Percentiles rank a stretch among this genome's conserved stretches.
phyloP scores from a whole-genome alignment of 129 eudicot genomes.

The Centrapalus pauciflorus region DNA sequence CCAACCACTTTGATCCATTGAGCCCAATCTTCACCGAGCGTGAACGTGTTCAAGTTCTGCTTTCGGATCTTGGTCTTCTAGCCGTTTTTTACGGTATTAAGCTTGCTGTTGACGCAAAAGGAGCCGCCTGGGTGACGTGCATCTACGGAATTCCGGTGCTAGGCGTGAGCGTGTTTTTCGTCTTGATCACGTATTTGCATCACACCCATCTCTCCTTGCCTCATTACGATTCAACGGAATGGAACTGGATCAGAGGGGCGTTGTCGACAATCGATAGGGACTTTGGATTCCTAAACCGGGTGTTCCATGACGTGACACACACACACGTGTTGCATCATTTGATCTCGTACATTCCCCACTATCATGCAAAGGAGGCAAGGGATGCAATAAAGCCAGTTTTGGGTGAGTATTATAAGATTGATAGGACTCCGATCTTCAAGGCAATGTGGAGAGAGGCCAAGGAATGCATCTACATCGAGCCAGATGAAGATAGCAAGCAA shows the following conservation, averaged over 20 bases:
- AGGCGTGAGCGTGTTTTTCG: conserved; percentile 21
- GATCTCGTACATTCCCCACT: conserved; percentile 31
- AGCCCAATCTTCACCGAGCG: conserved; percentile 33
- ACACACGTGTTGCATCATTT: conserved; percentile 34
- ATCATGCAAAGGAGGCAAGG: conserved; percentile 29
- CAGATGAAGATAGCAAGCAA: conserved; percentile 20
- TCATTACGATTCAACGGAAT: conserved; percentile 29
- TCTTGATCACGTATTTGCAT: conserved; percentile 28
- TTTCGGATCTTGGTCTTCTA: conserved; percentile 29
- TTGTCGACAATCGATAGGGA: conserved; percentile 26
- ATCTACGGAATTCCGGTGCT: conserved; percentile 23
- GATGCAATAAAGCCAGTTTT: conserved; percentile 30
- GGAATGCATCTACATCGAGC: conserved; percentile 31
- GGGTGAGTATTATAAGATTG: conserved; percentile 31
- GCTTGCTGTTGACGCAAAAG: conserved; percentile 20
- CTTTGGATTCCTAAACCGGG: conserved; percentile 24
- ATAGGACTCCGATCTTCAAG: conserved; percentile 28
- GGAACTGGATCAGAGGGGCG: conserved; percentile 31
- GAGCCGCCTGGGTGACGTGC: conserved; percentile 21
- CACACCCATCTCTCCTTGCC: conserved; percentile 38
- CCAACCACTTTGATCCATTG: conserved; percentile 31
- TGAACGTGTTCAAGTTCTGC: conserved; percentile 24
- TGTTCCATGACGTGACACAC: conserved; percentile 30
- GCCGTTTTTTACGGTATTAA: conserved; percentile 14
- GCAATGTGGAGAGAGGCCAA: conserved; percentile 34